Base-by-base conservation (phyloP, 2,329 filamentous ascomycete species). In the Xylariaceae sp. region DNA sequence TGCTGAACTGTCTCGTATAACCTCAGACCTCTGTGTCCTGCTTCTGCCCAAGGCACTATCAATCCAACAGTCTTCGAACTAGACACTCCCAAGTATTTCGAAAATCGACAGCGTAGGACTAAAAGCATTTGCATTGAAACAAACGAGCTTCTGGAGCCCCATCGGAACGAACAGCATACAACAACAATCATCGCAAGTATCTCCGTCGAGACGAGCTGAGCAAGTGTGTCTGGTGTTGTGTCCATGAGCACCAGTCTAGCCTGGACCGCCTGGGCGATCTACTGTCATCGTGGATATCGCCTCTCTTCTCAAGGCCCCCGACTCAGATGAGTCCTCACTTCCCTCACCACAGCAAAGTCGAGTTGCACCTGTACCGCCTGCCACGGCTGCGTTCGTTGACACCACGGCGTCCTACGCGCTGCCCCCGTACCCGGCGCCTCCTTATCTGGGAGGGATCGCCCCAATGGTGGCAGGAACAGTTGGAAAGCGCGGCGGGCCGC, bases 231-330 rank as follows among this genome's bases (percentile, higher is more conserved):
- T 50, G 45, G 46, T 39, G 53, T 57, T 54, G 52, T 52, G 49
- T 65, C 61, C 61, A 70, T 69, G 68, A 68, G 55, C 57, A 59
- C 40, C 51, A 52, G 60, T 62, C 64, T 56, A 50, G 60, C 50
- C 45, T 61, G 62, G 69, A 66, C 68, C 62, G 53, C 54, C 49
- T 64, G 66, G 60, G 59, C 60, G 57, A 69, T 66, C 66, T 60
- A 78, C 78, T 80, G 82, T 76, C 83, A 91, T 78, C 81, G 86
- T 96, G 90, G 90, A 96, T 91, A 95, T 96, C 87, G 83, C 88
- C 72, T 85, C 87, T 60, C 82, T 96, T 60, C 81, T 96, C 72
- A 89, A 91, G 79, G 80, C 78, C 67, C 75, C 83, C 67, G 83
- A 83, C 79, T 85, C 86, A 72, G 75, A 83, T 80, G 85, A 87